Percentiles rank a stretch among this genome's conserved stretches.
Conservation (phyloP, 2,329 filamentous ascomycete genomes). For the Neofusicoccum sp. region DNA sequence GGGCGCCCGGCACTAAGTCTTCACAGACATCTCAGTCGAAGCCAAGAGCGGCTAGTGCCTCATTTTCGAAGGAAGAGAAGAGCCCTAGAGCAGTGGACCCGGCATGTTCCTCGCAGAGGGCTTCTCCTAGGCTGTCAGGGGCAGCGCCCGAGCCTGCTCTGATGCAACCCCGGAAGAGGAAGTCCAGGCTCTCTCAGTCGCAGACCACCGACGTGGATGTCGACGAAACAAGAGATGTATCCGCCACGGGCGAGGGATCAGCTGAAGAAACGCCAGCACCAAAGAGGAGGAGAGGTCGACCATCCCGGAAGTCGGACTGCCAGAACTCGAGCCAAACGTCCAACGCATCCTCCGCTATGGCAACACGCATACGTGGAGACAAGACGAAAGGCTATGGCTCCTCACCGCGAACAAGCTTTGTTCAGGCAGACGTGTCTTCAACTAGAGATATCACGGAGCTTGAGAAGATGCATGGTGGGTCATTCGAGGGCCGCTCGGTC, state of each 20-base stretch:
- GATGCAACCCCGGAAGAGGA: not conserved
- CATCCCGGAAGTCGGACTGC: not conserved
- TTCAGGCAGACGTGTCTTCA: not conserved
- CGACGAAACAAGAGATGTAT: not conserved
- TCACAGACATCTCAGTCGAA: not conserved
- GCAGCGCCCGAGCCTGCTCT: not conserved
- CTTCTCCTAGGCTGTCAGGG: not conserved
- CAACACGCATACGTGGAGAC: constrained; percentile 6
- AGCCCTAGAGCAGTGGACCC: not conserved
- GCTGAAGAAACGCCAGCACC: constrained; percentile 5
- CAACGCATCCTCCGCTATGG: constrained; percentile 16
- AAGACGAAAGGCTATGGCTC: not conserved
- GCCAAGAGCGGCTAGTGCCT: not conserved
- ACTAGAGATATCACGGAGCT: not conserved
- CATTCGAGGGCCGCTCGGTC: not conserved
- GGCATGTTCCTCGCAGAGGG: not conserved
- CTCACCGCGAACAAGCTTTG: not conserved
- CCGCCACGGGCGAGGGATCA: not conserved
- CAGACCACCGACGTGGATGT: not conserved
- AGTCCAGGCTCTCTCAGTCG: constrained; percentile 6
- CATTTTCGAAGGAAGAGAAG: not conserved
- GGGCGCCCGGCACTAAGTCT: not conserved
- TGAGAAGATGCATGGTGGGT: not conserved
- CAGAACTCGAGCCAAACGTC: constrained; percentile 20
- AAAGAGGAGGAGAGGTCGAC: constrained; percentile 1